Evolutionary conservation across 2,329 filamentous ascomycete genomes (phyloP), one percentile per base, ranked within the genome.

Genomic region (Dactylellina parvicollis): DNA sequence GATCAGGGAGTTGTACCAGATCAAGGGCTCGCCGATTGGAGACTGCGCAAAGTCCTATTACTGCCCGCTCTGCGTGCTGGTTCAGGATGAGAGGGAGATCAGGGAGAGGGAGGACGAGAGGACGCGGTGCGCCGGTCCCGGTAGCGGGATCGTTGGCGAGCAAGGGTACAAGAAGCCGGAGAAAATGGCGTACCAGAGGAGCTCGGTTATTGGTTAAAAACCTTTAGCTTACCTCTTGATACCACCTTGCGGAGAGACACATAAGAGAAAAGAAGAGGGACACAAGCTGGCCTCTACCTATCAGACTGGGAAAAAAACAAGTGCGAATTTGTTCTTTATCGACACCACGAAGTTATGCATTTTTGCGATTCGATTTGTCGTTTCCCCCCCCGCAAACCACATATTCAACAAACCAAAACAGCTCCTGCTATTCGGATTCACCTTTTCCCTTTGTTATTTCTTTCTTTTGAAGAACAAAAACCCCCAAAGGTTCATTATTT

Each of bases 31-130:
- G 12, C 26, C 76, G n/a, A 73, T 65, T 4, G 67, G 70, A 26
- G 77, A 78, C 52, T 78, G 77, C 34, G 74, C 67, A 3, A 78
- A 75, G 49, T 75, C 77, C 1, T 78, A 78, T 52, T 78, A 77
- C 36, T 78, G 77, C 47, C 72, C 74, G 12, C 38, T 71, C 9
- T 78, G 77, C 55, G 75, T 75, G 16, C 70, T 78, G 32, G 72
- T 78, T 24, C 77, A 78, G 28, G 77, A 78, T 34, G 77, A 78
- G 28, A 65, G 77, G 32, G 77, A 78, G 32, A 77, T 78, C 10
- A 50, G 50, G 1, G 64, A 78, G 20, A 67, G 77, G 3, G 77
- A 78, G 52, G 77, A 77, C 18, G 75, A 78, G 70, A 75, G 65
- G 44, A 66, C 71, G 46, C 36, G 75, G 46, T 77, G 76, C 28